Evolutionary conservation across 2,329 filamentous ascomycete genomes (phyloP), one percentile per base, ranked within the genome.

Genomic region (Apiospora malaysiana): DNA sequence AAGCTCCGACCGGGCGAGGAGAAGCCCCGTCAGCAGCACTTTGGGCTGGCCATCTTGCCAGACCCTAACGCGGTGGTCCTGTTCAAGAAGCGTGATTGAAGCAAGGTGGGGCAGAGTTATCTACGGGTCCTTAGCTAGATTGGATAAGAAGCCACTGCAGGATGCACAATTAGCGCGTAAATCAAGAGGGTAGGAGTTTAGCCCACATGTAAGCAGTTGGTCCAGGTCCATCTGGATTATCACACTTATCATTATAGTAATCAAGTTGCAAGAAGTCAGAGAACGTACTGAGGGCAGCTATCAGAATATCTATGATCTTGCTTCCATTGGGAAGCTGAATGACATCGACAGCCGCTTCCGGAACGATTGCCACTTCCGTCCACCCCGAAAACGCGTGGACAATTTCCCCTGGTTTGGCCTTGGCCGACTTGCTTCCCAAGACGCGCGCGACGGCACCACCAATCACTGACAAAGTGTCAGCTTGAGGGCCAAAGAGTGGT

Each of bases 331-430:
- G 77, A 27, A 80, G 65, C 25, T 78, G 51, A 9, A 59, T 37
- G 16, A 21, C 14, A 70, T 79, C 76, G 21, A 80, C 74, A 8
- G 84, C 80, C 63, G 85, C 85, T 16, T 84, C 85, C 2, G 81
- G 77, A 27, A 89, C 71, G 1, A 91, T 81, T 0, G 85, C 85
- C 68, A 89, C 84, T 75, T 91, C 89, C 40, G 85, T 84, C 88
- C 89, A 91, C 8, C 89, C 89, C 0, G 82, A 78, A 73, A 81
- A 81, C 0, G 83, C 83, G 5, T 82, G 82, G 5, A 89, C 88
- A 76, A 88, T 86, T 25, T 82, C 82, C 5, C 89, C 89, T 0
- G 84, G 80, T 1, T 82, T 77, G 74, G 87, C 83, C 25, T 83
- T 83, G 4, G 79, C 69, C 3, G 83, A 83, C 75, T 85, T 87